Conservation (phyloP, 148 eudicot species). For the Nyssa sinensis region DNA sequence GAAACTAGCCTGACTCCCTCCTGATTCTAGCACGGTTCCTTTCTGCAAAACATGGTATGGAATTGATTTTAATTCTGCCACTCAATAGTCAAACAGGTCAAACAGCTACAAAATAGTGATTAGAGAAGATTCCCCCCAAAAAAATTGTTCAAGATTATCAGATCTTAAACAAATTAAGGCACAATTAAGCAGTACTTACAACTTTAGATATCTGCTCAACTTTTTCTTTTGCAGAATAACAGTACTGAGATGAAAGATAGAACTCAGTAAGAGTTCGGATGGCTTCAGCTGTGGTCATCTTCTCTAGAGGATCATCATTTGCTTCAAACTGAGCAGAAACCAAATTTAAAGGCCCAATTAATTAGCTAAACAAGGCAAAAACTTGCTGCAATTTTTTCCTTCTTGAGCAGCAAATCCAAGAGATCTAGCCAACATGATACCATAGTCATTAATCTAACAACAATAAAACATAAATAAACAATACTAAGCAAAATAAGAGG, state of each 20-base stretch:
- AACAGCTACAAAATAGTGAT: too few species aligned
- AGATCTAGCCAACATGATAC: background rate
- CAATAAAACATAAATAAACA: too few species aligned
- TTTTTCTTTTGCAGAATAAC: conserved; percentile 57
- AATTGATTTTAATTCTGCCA: background rate
- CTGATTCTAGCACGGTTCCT: conserved; percentile 87
- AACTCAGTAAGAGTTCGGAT: conserved; percentile 57
- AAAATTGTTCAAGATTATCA: background rate
- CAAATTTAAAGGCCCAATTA: background rate
- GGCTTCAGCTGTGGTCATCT: conserved; percentile 85
- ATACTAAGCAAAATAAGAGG: too few species aligned
- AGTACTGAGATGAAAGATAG: conserved; percentile 67
- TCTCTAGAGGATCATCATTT: conserved; percentile 87
- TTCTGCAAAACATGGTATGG: conserved; percentile 42
- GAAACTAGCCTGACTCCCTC: conserved; percentile 97
- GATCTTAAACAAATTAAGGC: background rate
- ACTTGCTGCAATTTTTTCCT: background rate
- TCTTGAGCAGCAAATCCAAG: background rate
- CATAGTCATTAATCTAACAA: too few species aligned
- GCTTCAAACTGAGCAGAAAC: conserved; percentile 58
- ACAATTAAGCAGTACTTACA: conserved; percentile 33
- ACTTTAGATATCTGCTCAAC: conserved; percentile 76
- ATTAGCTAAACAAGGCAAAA: background rate
- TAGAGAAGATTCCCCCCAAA: too few species aligned
- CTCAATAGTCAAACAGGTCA: background rate